Base-by-base conservation (phyloP, 352 stramenopile genomes). In the Phytophthora ramorum region DNA sequence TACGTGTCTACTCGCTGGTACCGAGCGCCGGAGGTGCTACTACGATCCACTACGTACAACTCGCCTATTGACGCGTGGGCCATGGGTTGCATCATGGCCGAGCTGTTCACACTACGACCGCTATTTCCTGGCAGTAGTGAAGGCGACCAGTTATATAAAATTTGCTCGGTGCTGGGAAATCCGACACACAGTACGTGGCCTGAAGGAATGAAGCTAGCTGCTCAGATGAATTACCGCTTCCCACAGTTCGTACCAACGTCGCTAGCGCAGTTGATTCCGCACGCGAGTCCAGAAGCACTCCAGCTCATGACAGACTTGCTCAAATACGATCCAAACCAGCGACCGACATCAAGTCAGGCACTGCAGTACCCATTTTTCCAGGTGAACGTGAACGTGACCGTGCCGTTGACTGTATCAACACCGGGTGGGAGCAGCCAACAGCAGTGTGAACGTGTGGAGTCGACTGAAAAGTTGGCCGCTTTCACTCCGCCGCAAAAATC, bases 1-100 rank as follows among this genome's bases (percentile, higher is more conserved):
- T 99, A 99, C 76, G 97, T 99, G 16, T 98, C 91, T 0, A 99
- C 98, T 4, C 75, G 97, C 40, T 99, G 98, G 98, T 99, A 99
- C 81, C 89, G 97, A 50, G 97, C 97, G 22, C 98, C 98, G 2
- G 98, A 99, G 73, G 90, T 99, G 2, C 74, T 99, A 37, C 75
- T 99, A 24, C 84, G 92, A 10, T 98, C 90, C 30, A 94, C 85
- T 19, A 91, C 85, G 17, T 99, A 99, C 79, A 99, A 98, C 60
- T 97, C 86, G 7, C 93, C 97, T 3, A 98, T 99, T 63, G 98
- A 99, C 75, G 81, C 97, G 4, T 99, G 97, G 86, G 98, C 97
- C 0, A 95, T 96, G 73, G 98, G 98, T 17, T 99, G 97, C 72
- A 99, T 99, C 71, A 98, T 99, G 75, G 96, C 94, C 12, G 98